Evolutionary conservation across 148 eudicot species (phyloP), one percentile per base, ranked within the genome.

Genomic region (Pouteria glomerata): DNA sequence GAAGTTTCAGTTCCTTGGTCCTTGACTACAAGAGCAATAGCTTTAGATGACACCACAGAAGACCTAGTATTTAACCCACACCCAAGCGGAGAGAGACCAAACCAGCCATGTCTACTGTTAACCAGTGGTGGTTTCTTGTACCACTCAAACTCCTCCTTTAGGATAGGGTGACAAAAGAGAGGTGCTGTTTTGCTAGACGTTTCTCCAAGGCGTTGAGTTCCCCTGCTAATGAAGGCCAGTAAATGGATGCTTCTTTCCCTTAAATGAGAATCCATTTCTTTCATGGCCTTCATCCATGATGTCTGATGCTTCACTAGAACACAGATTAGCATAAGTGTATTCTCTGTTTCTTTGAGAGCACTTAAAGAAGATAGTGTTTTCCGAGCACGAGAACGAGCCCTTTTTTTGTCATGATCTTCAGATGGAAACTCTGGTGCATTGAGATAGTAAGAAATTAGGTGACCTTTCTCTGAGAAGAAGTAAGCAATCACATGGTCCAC

Each of bases 191-290:
- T 79, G 48, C 71, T 21, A 74, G 78, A 69, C 26, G 77, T 78
- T 74, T 90, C 98, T 62, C 85, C 86, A 63, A 81, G 70, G 55
- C 67, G 79, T 70, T 83, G 91, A 75, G 73, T 77, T 64, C 85
- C 84, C 73, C 86, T 75, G 77, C 99, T 90, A 72, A 96, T 88
- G 81, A 96, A 96, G 57, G 95, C 92, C 72, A 96, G 80, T 24
- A 90, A 87, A 81, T 92, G 99, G 76, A 96, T 96, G 74, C 84
- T 78, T 76, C 77, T 90, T 72, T 92, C 92, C 74, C 99, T 83
- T 55, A 96, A 80, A 72, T 82, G 89, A 30, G 96, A 82, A 73
- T 87, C 99, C 66, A 77, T 81, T 69, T 84, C 89, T 73, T 80
- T 86, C 82, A 88, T 80, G 74, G 83, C 84, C 79, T 81, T 96